Conservation (phyloP, 1,284 basidiomycete genomes). For the Dichomitus squalens region DNA sequence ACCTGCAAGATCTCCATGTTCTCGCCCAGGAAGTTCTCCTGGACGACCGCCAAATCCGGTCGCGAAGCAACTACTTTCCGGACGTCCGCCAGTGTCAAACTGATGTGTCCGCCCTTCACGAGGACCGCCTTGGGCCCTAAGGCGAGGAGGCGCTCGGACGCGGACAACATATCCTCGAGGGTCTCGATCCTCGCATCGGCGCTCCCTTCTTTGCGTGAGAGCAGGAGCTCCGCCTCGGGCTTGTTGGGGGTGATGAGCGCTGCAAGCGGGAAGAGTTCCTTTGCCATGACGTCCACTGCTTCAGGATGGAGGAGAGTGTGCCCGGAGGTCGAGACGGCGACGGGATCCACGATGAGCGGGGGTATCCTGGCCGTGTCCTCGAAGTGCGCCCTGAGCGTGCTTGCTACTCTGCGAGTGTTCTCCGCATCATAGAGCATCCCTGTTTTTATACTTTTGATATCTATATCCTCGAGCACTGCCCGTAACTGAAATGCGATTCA, state of each 20-base stretch:
- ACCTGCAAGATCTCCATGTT: slow-evolving; percentile 65
- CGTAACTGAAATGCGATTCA: slow-evolving; percentile 53
- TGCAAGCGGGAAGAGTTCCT: slow-evolving; percentile 73
- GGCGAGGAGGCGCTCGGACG: slow-evolving; percentile 54
- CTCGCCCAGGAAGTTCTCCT: slow-evolving; percentile 47
- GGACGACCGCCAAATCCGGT: slow-evolving; percentile 40
- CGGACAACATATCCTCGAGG: slow-evolving; percentile 66
- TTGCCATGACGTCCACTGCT: slow-evolving; percentile 64
- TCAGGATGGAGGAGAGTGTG: slow-evolving; percentile 75
- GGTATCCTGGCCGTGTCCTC: slow-evolving; percentile 35
- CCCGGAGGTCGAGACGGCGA: slow-evolving; percentile 92
- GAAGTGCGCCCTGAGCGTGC: slow-evolving; percentile 47
- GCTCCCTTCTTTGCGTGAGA: slow-evolving; percentile 38
- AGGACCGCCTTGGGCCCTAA: slow-evolving; percentile 67
- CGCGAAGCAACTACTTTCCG: slow-evolving; percentile 29
- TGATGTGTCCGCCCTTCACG: slow-evolving; percentile 88
- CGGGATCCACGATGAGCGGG: slow-evolving; percentile 82
- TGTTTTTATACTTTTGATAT: slow-evolving; percentile 82
- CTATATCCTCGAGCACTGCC: slow-evolving; percentile 77
- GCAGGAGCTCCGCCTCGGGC: slow-evolving; percentile 76
- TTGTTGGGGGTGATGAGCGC: slow-evolving; percentile 88
- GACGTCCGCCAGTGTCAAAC: slow-evolving; percentile 49
- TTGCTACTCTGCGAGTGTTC: slow-evolving; percentile 46
- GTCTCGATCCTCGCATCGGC: slow-evolving; percentile 41
- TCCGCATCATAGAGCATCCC: slow-evolving; percentile 80